Percentiles rank a stretch among this genome's conserved stretches.
Evolutionary conservation across 768 basidiomycete genomes (phyloP).

Genomic region (Tubosaeta sp.): DNA sequence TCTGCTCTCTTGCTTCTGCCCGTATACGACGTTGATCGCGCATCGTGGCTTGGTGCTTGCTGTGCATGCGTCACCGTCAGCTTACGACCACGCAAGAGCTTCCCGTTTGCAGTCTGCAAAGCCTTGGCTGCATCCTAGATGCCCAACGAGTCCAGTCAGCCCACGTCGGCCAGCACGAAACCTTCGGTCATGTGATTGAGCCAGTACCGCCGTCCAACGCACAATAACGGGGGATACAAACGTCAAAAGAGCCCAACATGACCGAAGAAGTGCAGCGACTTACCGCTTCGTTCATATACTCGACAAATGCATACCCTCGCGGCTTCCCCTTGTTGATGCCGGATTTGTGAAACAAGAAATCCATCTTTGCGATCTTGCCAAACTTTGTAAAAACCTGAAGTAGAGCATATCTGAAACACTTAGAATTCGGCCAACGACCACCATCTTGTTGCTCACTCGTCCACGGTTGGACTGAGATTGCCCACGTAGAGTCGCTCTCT

Average conservation of each 20-base stretch:
- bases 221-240: slow-evolving; percentile 16
- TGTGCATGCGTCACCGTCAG: slow-evolving; percentile 90
- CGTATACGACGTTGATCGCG: slow-evolving; percentile 28
- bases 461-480: slow-evolving; percentile 80
- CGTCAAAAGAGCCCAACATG: slow-evolving; percentile 23
- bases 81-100: slow-evolving; percentile 81
- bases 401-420: slow-evolving; percentile 59
- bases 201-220: slow-evolving; percentile 14
- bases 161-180: slow-evolving; percentile 1
- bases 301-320: slow-evolving; percentile 91
- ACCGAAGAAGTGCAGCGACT: slow-evolving; percentile 35
- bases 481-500: slow-evolving; percentile 87
- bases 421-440: slow-evolving; percentile 1
- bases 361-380: slow-evolving; percentile 89
- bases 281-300: slow-evolving; percentile 78
- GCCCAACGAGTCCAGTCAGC: slow-evolving; percentile 20
- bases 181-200: slow-evolving; percentile 22
- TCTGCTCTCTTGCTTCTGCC: slow-evolving; percentile 51
- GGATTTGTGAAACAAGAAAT: slow-evolving; percentile 93
- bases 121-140: slow-evolving; percentile 85
- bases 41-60: slow-evolving; percentile 55
- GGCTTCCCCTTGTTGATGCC: slow-evolving; percentile 89
- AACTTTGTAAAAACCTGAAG: slow-evolving; percentile 89
- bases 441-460: slow-evolving; percentile 58
- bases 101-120: slow-evolving; percentile 66